These are phyloP conservation scores for Tetrapisispora taiwanensis DNA, from an alignment of 805 yeast species.

Conservation along the genomic window DNA sequence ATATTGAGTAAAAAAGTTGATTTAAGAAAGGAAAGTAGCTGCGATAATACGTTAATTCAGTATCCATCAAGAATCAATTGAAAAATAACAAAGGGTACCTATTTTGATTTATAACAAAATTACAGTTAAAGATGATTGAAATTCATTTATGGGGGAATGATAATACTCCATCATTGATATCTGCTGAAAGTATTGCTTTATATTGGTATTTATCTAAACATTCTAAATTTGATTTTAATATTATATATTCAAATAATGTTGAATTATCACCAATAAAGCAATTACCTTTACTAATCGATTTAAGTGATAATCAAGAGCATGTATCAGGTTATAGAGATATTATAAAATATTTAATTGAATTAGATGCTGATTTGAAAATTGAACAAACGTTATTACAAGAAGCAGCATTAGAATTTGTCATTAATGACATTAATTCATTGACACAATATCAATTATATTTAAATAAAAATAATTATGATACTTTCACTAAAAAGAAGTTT, in stretches of 20 bases:
- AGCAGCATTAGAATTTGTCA: conserved; percentile 36
- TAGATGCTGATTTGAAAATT: conserved; percentile 8
- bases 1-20: too few relatives aligned
- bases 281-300: conserved; percentile 39
- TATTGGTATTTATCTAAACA: conserved; percentile 16
- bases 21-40: too few relatives aligned
- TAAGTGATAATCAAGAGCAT: conserved; percentile 11
- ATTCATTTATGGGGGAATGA: conserved; percentile 24
- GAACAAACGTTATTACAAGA: conserved; percentile 33
- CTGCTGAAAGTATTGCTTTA: conserved; percentile 25
- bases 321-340: conserved; percentile 38
- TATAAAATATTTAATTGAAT: conserved; percentile 21
- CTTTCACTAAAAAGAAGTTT: conserved; percentile 47
- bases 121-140: too few relatives aligned
- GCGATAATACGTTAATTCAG: too few relatives aligned
- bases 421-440: conserved; percentile 35
- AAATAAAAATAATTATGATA: conserved; percentile 48
- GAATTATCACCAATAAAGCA: conserved; percentile 39
- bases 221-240: not conserved
- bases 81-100: too few relatives aligned
- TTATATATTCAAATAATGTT: conserved; percentile 48
- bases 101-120: too few relatives aligned
- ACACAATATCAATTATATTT: conserved; percentile 50
- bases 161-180: conserved; percentile 18
- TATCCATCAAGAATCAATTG: too few relatives aligned